Evolutionary conservation across 1,284 basidiomycete species (phyloP), one percentile per base, ranked within the genome.

Genomic region (Agaricales sp.): DNA sequence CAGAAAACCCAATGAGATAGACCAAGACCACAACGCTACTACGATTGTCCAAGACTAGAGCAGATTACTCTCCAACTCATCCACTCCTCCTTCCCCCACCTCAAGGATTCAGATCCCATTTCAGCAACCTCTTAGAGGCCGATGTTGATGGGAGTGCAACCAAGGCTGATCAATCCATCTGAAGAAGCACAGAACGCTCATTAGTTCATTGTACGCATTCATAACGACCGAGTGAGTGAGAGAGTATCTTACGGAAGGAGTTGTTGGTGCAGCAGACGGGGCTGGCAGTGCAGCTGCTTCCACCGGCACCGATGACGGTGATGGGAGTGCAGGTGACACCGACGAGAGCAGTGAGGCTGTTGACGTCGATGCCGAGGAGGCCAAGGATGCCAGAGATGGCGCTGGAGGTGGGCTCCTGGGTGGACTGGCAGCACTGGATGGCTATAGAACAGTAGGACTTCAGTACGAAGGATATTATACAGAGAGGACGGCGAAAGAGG

Each of bases 121-220:
- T 18, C 18, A 30, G 20, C 16, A 20, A 39, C 12, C 3, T n/a
- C n/a, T n/a, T n/a, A n/a, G n/a, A n/a, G n/a, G n/a, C n/a, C n/a
- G n/a, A n/a, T n/a, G n/a, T n/a, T n/a, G n/a, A 57, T 45, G 41
- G 49, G 54, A 1, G 50, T 48, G 43, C 59, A 61, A 6, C 55
- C 53, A 21, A 58, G 0, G 16, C 22, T 43, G 1, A 58, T 20
- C 0, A 58, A 38, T 11, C 57, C 50, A 4, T 53, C 55, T 61
- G 20, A 13, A 50, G 14, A 43, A 2, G 4, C 0, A n/a, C n/a
- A n/a, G n/a, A n/a, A n/a, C n/a, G n/a, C n/a, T n/a, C n/a, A n/a
- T n/a, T n/a, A 4, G 4, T 50, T 16, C 2, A 11, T 14, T 19
- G 4, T 6, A 4, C 2, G 14, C 26, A 30, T 26, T 43, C 11